Evolutionary conservation across 306 rosid genomes (phyloP).

Genomic region (Adenanthera pavonina): DNA sequence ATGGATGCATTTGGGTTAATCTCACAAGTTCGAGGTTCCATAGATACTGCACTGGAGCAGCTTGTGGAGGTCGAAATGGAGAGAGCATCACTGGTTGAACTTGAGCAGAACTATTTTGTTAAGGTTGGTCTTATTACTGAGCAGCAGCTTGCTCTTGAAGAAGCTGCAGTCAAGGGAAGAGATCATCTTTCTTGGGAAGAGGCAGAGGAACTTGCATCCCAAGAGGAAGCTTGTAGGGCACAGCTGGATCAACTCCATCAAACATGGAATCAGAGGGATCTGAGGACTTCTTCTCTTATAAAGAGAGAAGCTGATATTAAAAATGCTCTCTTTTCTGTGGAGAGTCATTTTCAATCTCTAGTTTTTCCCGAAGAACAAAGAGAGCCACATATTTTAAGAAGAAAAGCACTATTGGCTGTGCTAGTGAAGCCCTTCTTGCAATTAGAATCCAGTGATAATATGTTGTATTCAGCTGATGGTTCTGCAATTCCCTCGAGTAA

Average conservation of each 20-base stretch:
- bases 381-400: conserved; percentile 58
- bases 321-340: conserved; percentile 70
- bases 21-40: conserved; percentile 86
- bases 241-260: conserved; percentile 90
- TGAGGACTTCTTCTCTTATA: conserved; percentile 64
- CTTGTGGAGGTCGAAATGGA: conserved; percentile 83
- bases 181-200: conserved; percentile 99
- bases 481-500: conserved; percentile 54
- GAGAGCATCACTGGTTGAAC: conserved; percentile 77
- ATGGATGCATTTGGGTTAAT: conserved; percentile 93
- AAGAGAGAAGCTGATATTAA: conserved; percentile 89
- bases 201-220: conserved; percentile 96
- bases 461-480: conserved; percentile 59
- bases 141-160: conserved; percentile 93
- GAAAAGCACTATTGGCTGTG: conserved; percentile 62
- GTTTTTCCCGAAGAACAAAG: conserved; percentile 62
- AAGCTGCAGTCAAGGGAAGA: conserved; percentile 88
- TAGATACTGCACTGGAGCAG: conserved; percentile 85
- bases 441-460: conserved; percentile 73
- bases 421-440: conserved; percentile 78
- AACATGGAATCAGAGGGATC: conserved; percentile 91
- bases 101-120: conserved; percentile 82
- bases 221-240: conserved; percentile 95
- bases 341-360: conserved; percentile 72
- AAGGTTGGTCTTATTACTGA: conserved; percentile 87